Percentiles rank a stretch among this genome's conserved stretches.
These are phyloP conservation scores for Sphenostylis stenocarpa DNA, from an alignment of 306 rosid species.

Conservation along the genomic window DNA sequence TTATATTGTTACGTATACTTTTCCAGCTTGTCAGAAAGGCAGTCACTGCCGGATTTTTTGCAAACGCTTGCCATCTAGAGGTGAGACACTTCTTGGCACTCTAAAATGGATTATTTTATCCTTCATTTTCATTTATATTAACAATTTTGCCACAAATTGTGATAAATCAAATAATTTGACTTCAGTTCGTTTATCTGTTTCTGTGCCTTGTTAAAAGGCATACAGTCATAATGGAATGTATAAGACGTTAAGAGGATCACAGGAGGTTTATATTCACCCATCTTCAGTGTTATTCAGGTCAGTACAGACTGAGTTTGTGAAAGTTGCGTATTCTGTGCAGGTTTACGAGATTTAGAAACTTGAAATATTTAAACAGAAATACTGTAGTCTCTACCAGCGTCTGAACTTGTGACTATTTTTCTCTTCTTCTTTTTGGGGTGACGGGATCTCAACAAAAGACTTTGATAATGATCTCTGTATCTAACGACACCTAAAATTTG, in stretches of 20 bases:
- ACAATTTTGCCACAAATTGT: not conserved
- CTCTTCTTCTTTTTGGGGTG: not conserved
- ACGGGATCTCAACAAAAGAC: not conserved
- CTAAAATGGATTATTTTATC: constrained; percentile 20
- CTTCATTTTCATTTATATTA: constrained; percentile 4
- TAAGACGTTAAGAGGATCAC: constrained; percentile 82
- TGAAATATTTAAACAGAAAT: constrained; percentile 7
- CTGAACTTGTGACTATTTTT: not conserved
- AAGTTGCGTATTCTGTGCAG: not conserved
- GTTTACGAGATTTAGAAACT: not conserved
- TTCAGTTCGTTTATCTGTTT: constrained; percentile 19
- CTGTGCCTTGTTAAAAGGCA: constrained; percentile 49
- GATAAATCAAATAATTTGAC: constrained; percentile 3
- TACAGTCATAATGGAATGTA: constrained; percentile 82
- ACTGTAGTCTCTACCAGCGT: not conserved
- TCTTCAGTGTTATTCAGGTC: constrained; percentile 92
- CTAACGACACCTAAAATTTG: not conserved
- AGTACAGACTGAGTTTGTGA: constrained; percentile 28
- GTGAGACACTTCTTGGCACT: constrained; percentile 45
- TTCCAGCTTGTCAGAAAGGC: constrained; percentile 81
- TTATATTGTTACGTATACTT: constrained; percentile 5
- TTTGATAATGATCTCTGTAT: not conserved
- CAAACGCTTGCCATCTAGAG: constrained; percentile 75
- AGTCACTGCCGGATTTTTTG: constrained; percentile 75
- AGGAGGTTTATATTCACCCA: constrained; percentile 91